phyloP scores from a whole-genome alignment of 108 stramenopile species.

The Cyclotella atomus region DNA sequence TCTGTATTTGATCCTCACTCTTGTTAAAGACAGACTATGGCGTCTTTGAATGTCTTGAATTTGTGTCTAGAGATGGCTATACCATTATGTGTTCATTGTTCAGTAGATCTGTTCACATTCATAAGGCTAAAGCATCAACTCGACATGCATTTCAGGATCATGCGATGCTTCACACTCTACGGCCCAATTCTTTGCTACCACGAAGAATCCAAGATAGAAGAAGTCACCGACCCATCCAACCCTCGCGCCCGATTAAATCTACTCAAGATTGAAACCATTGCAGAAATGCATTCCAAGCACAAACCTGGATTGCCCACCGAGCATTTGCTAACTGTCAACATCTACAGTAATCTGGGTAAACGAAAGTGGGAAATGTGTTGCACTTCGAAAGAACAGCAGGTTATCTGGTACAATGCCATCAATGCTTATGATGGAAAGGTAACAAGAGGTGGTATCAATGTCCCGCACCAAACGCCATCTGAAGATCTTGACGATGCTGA shows the following conservation, averaged over 20 bases:
- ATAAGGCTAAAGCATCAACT: too few relatives aligned
- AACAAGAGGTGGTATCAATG: not conserved
- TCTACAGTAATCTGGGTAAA: slow-evolving; percentile 43
- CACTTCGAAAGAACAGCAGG: slow-evolving; percentile 47
- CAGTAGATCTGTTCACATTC: too few relatives aligned
- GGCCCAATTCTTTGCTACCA: slow-evolving; percentile 56
- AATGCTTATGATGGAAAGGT: slow-evolving; percentile 49
- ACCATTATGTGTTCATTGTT: too few relatives aligned
- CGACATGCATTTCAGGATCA: slow-evolving; percentile 23
- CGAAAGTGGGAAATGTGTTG: slow-evolving; percentile 66
- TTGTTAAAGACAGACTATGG: not conserved
- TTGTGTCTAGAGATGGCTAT: too few relatives aligned
- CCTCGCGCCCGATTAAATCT: slow-evolving; percentile 52
- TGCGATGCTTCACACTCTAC: slow-evolving; percentile 55
- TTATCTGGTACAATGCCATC: slow-evolving; percentile 54
- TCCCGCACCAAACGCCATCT: not conserved
- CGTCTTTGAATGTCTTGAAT: not conserved
- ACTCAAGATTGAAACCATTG: slow-evolving; percentile 50
- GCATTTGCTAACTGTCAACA: slow-evolving; percentile 50
- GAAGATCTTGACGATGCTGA: not conserved
- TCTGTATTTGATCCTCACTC: not conserved
- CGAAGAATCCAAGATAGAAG: slow-evolving; percentile 44
- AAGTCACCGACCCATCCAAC: slow-evolving; percentile 34
- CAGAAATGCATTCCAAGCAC: slow-evolving; percentile 55
- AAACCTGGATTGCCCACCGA: slow-evolving; percentile 43